A percentile compares a stretch with the other conserved stretches of the same genome.
phyloP scores from a whole-genome alignment of 352 stramenopile species.

The Pelagophyceae sp. region DNA sequence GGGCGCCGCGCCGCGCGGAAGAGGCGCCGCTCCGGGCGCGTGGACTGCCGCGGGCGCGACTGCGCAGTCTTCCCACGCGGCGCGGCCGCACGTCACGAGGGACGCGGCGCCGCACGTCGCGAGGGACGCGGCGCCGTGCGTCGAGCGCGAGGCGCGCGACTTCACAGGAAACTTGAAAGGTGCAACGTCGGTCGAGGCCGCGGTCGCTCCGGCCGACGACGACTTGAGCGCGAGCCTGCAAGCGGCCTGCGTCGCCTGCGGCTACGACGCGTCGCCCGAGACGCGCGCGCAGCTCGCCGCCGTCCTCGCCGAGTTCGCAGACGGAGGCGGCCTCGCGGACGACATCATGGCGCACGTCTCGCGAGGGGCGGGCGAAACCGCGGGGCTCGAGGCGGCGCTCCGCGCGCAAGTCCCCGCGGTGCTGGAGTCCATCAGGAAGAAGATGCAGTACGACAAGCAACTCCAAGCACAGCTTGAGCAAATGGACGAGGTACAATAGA shows the following conservation, averaged over 20 bases:
- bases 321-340: background rate
- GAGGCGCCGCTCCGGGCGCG: too few species aligned
- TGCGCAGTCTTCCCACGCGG: too few species aligned
- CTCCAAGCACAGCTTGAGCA: too few species aligned
- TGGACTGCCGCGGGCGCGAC: too few species aligned
- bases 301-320: background rate
- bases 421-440: background rate
- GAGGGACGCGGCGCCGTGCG: background rate
- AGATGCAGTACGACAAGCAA: background rate
- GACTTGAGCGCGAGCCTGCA: background rate
- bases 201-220: background rate
- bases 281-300: background rate
- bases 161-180: too few species aligned
- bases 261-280: background rate
- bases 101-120: background rate
- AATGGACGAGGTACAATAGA: too few species aligned
- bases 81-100: too few species aligned
- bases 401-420: background rate
- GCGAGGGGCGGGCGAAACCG: too few species aligned
- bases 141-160: background rate
- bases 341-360: background rate
- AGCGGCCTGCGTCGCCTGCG: conserved; percentile 8
- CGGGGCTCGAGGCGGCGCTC: background rate
- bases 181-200: background rate
- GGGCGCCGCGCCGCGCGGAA: too few species aligned